Percentiles rank a stretch among this genome's conserved stretches.
These are phyloP conservation scores for Sicyos baderoa DNA, from an alignment of 306 rosid species.

Conservation along the genomic window DNA sequence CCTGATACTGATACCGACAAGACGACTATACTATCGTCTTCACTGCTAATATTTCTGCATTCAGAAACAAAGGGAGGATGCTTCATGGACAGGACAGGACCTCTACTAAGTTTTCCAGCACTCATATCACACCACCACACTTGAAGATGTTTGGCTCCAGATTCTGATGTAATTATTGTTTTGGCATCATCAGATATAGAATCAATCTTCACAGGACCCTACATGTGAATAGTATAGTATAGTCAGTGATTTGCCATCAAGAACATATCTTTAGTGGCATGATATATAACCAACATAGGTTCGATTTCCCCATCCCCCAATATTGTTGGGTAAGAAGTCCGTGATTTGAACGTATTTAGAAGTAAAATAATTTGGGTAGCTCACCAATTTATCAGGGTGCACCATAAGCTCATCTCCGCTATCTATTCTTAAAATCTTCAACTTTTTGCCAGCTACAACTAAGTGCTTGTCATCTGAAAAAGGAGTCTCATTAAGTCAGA, in stretches of 20 bases:
- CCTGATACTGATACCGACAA: conserved; percentile 36
- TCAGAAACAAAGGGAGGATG: conserved; percentile 38
- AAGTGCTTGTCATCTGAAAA: conserved; percentile 40
- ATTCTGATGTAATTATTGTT: conserved; percentile 37
- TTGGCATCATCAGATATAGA: conserved; percentile 41
- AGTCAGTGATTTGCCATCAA: background rate
- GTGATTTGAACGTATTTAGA: background rate
- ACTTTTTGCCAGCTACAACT: conserved; percentile 36
- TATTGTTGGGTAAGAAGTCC: too few relatives aligned
- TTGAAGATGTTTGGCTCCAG: conserved; percentile 38
- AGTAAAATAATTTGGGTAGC: conserved; percentile 11
- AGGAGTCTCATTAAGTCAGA: conserved; percentile 12
- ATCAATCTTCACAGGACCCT: conserved; percentile 29
- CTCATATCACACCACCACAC: conserved; percentile 47
- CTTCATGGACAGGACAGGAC: conserved; percentile 39
- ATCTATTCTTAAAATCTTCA: conserved; percentile 39
- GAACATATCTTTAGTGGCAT: too few relatives aligned
- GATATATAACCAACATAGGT: too few relatives aligned
- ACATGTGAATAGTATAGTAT: background rate
- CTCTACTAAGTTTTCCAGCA: conserved; percentile 30
- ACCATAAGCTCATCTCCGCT: conserved; percentile 33
- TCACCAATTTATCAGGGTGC: conserved; percentile 37
- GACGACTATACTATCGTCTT: conserved; percentile 30
- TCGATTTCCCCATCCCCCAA: too few relatives aligned
- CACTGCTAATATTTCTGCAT: conserved; percentile 31